Conservation (phyloP, 2,329 filamentous ascomycete genomes). For the Fusarium sp. region DNA sequence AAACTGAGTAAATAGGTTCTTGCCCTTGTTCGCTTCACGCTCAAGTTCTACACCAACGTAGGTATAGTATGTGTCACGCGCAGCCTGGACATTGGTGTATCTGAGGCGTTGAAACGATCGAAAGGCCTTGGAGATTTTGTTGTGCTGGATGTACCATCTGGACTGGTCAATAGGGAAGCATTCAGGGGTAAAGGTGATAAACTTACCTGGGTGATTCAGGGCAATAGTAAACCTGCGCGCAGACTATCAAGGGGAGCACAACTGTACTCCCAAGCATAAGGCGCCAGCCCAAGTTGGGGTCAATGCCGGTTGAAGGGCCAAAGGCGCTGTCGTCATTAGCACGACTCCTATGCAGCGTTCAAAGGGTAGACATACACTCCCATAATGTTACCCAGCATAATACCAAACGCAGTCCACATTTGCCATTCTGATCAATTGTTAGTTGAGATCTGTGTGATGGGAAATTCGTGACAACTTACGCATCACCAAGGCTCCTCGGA, state of each 20-base stretch:
- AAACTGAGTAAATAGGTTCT: slow-evolving; percentile 1
- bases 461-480: background rate
- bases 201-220: background rate
- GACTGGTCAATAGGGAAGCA: background rate
- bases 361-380: background rate
- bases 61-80: background rate
- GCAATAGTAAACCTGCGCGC: background rate
- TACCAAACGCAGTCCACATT: slow-evolving; percentile 3
- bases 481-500: slow-evolving; percentile 1
- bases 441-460: accelerated
- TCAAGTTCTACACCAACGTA: slow-evolving; percentile 1
- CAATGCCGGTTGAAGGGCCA: slow-evolving; percentile 2
- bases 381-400: slow-evolving; percentile 4
- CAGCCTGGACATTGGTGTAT: background rate
- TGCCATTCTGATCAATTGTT: background rate
- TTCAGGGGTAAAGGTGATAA: background rate
- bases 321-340: background rate
- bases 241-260: background rate
- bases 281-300: background rate
- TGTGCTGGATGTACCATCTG: slow-evolving; percentile 5
- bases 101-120: background rate
- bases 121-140: background rate
- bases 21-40: background rate
- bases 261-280: slow-evolving; percentile 1
- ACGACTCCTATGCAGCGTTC: background rate